A percentile compares a stretch with the other conserved stretches of the same genome.
phyloP scores from a whole-genome alignment of 2,329 filamentous ascomycete genomes.

The Trichoderma brevicompactum region DNA sequence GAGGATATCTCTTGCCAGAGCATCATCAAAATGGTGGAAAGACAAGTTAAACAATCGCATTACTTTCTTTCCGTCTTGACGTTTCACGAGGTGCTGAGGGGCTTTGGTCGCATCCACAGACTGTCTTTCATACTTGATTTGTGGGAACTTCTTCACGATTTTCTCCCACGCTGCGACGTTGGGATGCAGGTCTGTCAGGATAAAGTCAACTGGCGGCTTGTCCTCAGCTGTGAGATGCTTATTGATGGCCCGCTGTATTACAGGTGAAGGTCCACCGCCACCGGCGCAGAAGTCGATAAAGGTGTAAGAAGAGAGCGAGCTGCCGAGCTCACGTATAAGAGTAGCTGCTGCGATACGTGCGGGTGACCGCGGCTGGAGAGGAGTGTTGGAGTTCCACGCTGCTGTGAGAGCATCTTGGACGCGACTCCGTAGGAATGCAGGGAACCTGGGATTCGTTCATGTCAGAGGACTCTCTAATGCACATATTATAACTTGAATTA shows the following conservation, averaged over 20 bases:
- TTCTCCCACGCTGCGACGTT: constrained; percentile 64
- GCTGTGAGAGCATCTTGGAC: constrained; percentile 66
- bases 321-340: constrained; percentile 56
- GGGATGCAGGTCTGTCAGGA: constrained; percentile 69
- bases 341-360: constrained; percentile 63
- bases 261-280: constrained; percentile 70
- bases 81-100: constrained; percentile 53
- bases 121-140: constrained; percentile 62
- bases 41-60: constrained; percentile 74
- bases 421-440: constrained; percentile 64
- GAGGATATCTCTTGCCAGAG: constrained; percentile 63
- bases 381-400: constrained; percentile 62
- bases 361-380: constrained; percentile 61
- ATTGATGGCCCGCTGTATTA: constrained; percentile 65
- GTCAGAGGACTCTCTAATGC: neutral
- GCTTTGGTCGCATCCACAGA: constrained; percentile 68
- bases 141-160: constrained; percentile 55
- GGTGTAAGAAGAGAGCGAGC: constrained; percentile 56
- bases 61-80: constrained; percentile 52
- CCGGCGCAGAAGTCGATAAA: constrained; percentile 80
- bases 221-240: constrained; percentile 39
- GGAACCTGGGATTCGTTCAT: constrained; percentile 48
- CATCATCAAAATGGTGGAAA: constrained; percentile 67
- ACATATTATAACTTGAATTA: neutral
- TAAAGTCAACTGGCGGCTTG: constrained; percentile 54